Conservation (phyloP, 2,329 filamentous ascomycete species). For the Trichoderma guizhouense region DNA sequence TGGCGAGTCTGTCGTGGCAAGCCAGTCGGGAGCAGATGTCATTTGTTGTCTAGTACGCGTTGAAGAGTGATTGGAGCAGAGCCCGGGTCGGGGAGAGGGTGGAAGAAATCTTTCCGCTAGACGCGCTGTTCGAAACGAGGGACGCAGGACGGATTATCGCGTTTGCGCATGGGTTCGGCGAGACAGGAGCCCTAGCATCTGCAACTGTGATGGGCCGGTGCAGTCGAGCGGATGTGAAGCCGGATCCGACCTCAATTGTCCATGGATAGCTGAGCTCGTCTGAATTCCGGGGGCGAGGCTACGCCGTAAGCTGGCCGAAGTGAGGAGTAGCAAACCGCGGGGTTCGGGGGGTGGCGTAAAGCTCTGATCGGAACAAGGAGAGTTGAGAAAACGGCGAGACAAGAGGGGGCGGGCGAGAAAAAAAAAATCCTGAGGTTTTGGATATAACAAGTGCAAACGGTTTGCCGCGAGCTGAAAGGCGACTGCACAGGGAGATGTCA, state of each 20-base stretch:
- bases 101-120: conserved; percentile 26
- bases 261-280: conserved; percentile 8
- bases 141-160: conserved; percentile 34
- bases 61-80: conserved; percentile 15
- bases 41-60: conserved; percentile 25
- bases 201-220: conserved; percentile 20
- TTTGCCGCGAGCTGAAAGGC: conserved; percentile 23
- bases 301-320: not conserved
- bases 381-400: not conserved
- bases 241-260: conserved; percentile 17
- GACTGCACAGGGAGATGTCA: conserved; percentile 24
- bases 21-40: conserved; percentile 22
- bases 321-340: conserved; percentile 13
- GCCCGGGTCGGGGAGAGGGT: conserved; percentile 18
- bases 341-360: conserved; percentile 8
- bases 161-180: conserved; percentile 38
- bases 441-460: conserved; percentile 21
- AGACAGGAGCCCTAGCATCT: conserved; percentile 24
- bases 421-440: conserved; percentile 3
- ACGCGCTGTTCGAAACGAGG: conserved; percentile 33
- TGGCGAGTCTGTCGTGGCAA: conserved; percentile 17
- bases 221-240: conserved; percentile 15
- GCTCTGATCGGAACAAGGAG: conserved; percentile 5
- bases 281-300: not conserved
- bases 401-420: not conserved